phyloP scores from a whole-genome alignment of 768 basidiomycete genomes.

The Filobasidium wieringae region DNA sequence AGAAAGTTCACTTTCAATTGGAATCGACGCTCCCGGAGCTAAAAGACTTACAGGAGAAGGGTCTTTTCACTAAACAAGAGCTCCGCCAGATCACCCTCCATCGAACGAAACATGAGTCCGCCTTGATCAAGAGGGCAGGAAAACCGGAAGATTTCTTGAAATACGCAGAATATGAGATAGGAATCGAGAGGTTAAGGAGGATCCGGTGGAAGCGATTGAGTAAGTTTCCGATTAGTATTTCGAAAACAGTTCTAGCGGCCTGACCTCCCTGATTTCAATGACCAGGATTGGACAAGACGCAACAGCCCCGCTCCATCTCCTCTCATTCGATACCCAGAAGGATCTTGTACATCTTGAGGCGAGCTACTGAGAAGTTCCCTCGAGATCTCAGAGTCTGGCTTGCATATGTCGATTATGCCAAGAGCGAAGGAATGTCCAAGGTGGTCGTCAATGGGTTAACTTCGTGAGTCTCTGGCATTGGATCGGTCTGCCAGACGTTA shows the following conservation, averaged over 20 bases:
- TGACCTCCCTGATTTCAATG: background rate
- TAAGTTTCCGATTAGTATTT: conserved; percentile 38
- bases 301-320: conserved; percentile 55
- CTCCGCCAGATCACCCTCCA: conserved; percentile 72
- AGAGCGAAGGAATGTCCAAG: conserved; percentile 63
- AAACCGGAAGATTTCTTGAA: conserved; percentile 79
- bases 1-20: conserved; percentile 85
- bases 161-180: conserved; percentile 86
- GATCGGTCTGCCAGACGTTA: too few relatives aligned
- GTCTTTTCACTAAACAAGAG: conserved; percentile 72
- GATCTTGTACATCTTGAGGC: conserved; percentile 81
- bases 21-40: conserved; percentile 97
- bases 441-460: conserved; percentile 73
- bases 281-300: background rate
- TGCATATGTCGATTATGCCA: conserved; percentile 75
- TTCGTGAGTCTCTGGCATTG: conserved; percentile 48
- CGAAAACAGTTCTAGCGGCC: background rate
- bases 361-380: conserved; percentile 78
- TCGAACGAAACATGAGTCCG: conserved; percentile 69
- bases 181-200: conserved; percentile 63
- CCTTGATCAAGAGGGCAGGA: conserved; percentile 68
- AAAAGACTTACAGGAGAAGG: conserved; percentile 76
- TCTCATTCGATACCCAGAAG: conserved; percentile 73
- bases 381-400: conserved; percentile 76
- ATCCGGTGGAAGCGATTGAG: conserved; percentile 64